Conservation (phyloP, 768 basidiomycete genomes). For the Lyophyllum shimeji region DNA sequence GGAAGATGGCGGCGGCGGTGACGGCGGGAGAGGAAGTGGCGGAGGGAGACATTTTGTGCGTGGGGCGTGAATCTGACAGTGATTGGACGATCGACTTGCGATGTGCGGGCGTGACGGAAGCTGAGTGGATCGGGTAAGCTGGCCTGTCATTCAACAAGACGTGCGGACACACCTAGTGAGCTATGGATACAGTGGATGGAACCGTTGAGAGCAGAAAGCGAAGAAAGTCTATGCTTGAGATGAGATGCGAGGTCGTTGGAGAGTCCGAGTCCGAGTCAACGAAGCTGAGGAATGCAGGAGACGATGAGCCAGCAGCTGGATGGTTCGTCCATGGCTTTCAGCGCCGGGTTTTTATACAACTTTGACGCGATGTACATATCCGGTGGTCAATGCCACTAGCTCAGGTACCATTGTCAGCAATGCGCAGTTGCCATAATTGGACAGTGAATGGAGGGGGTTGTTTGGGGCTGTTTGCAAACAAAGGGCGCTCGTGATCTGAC, state of each 20-base stretch:
- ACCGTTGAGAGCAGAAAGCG: no score
- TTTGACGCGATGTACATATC: not conserved
- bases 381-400: not conserved
- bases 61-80: not conserved
- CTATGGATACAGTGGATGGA: not conserved
- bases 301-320: constrained; percentile 2
- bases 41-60: constrained; percentile 18
- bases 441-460: not conserved
- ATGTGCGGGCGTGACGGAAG: not conserved
- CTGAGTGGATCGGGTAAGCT: no score
- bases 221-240: not conserved
- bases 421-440: no score
- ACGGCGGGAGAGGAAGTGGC: constrained; percentile 20
- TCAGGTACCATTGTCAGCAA: not conserved
- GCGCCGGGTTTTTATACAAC: not conserved
- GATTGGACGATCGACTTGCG: constrained; percentile 18
- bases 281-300: no score
- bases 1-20: constrained; percentile 32
- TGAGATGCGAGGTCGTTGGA: no score
- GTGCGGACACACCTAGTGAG: no score
- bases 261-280: not conserved
- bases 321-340: not conserved
- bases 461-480: no score
- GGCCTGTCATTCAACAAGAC: not conserved
- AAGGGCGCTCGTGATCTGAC: no score